These are phyloP conservation scores for Cercis canadensis DNA, from an alignment of 306 rosid genomes.

Conservation along the genomic window DNA sequence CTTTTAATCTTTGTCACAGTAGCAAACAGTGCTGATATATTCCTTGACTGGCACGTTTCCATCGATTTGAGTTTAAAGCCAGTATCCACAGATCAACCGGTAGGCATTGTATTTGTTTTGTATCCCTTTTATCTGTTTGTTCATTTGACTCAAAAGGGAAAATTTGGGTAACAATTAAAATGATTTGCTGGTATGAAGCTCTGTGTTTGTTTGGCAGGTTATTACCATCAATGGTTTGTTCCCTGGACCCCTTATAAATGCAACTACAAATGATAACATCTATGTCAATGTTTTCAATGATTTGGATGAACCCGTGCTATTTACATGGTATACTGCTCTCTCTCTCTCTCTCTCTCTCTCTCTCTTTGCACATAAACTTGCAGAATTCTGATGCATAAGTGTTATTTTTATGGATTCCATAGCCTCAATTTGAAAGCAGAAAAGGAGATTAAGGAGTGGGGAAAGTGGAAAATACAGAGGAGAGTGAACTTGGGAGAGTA, in stretches of 20 bases:
- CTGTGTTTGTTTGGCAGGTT: conserved; percentile 50
- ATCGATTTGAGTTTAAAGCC: conserved; percentile 41
- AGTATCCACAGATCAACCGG: conserved; percentile 53
- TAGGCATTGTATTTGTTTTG: conserved; percentile 24
- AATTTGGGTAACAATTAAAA: background rate
- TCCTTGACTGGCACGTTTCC: conserved; percentile 64
- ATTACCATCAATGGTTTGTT: conserved; percentile 79
- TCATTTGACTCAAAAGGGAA: background rate
- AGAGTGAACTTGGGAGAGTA: too few relatives aligned
- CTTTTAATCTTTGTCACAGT: conserved; percentile 25
- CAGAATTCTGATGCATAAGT: background rate
- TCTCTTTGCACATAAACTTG: background rate
- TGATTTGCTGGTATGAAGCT: background rate
- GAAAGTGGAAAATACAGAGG: too few relatives aligned
- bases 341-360: background rate
- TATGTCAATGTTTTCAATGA: conserved; percentile 69
- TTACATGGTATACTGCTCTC: conserved; percentile 63
- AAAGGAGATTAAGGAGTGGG: too few relatives aligned
- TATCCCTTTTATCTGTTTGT: background rate
- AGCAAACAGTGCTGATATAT: conserved; percentile 43
- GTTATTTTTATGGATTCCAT: too few relatives aligned
- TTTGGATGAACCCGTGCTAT: conserved; percentile 74
- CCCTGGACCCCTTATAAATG: conserved; percentile 84
- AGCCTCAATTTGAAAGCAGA: too few relatives aligned
- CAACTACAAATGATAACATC: conserved; percentile 69